Percentiles rank a stretch among this genome's conserved stretches.
These are phyloP conservation scores for Monilinia polystroma DNA, from an alignment of 2,329 filamentous ascomycete species.

Conservation along the genomic window DNA sequence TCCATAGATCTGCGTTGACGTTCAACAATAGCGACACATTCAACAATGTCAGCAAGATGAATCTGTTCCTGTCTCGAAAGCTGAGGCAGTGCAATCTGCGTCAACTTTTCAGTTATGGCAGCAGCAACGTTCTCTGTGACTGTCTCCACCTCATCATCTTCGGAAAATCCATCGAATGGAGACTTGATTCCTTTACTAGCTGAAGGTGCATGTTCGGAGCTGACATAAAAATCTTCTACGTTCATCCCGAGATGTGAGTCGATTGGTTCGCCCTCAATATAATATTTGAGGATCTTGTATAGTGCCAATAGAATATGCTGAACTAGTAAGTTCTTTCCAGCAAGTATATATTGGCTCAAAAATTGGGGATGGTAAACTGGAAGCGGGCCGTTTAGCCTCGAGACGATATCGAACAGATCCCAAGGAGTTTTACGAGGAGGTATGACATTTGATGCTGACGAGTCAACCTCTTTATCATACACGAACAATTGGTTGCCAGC, in stretches of 20 bases:
- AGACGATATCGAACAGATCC: constrained; percentile 79
- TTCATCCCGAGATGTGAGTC: constrained; percentile 73
- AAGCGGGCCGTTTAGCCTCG: constrained; percentile 80
- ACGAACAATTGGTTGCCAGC: constrained; percentile 90
- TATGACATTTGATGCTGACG: constrained; percentile 43
- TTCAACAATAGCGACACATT: constrained; percentile 81
- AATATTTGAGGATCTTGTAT: constrained; percentile 76
- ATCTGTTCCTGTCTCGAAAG: constrained; percentile 85
- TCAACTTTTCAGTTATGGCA: constrained; percentile 74
- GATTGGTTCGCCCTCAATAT: constrained; percentile 74
- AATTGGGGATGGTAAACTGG: constrained; percentile 93
- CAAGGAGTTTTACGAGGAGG: constrained; percentile 32
- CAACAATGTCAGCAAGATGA: constrained; percentile 77
- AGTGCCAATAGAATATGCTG: constrained; percentile 71
- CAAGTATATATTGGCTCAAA: constrained; percentile 79
- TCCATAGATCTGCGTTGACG: constrained; percentile 87
- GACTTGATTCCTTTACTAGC: constrained; percentile 39
- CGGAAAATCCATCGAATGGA: constrained; percentile 49
- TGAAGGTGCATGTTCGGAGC: constrained; percentile 30
- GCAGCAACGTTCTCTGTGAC: constrained; percentile 71
- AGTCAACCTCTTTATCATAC: constrained; percentile 72
- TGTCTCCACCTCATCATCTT: constrained; percentile 57
- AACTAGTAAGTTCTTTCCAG: constrained; percentile 71
- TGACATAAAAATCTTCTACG: constrained; percentile 57
- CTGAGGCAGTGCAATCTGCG: constrained; percentile 70